Evolutionary conservation across 2,329 filamentous ascomycete species (phyloP).

Genomic region (Fusarium chuoi): DNA sequence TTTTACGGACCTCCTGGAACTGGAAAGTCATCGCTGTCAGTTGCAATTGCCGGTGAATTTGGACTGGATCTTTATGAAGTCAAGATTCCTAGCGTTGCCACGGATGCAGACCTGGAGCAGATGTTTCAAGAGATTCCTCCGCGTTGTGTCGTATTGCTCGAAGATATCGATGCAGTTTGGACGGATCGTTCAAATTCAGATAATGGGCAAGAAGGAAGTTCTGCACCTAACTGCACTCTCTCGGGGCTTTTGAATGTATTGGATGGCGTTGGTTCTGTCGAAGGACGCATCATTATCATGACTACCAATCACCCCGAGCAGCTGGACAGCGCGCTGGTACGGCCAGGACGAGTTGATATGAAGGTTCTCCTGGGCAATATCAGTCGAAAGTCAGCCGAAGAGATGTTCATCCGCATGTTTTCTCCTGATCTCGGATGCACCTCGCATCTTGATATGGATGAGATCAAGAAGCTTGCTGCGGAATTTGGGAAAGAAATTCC

Average conservation of each 20-base stretch:
- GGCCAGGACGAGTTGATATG: slow-evolving; percentile 74
- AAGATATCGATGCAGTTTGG: slow-evolving; percentile 63
- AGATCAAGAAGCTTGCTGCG: slow-evolving; percentile 58
- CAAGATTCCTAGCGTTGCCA: slow-evolving; percentile 60
- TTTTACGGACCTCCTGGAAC: slow-evolving; percentile 73
- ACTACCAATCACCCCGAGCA: slow-evolving; percentile 75
- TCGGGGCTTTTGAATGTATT: slow-evolving; percentile 76
- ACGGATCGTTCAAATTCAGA: slow-evolving; percentile 39
- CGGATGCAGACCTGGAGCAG: slow-evolving; percentile 60
- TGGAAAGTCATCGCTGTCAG: slow-evolving; percentile 67
- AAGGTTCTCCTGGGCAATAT: slow-evolving; percentile 67
- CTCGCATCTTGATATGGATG: slow-evolving; percentile 38
- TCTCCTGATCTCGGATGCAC: slow-evolving; percentile 47
- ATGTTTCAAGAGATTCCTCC: slow-evolving; percentile 64
- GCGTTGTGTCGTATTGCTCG: slow-evolving; percentile 64
- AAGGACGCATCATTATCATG: slow-evolving; percentile 79
- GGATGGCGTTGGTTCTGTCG: slow-evolving; percentile 75
- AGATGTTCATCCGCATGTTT: slow-evolving; percentile 62
- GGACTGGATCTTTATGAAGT: slow-evolving; percentile 62
- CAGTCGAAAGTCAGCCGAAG: slow-evolving; percentile 53
- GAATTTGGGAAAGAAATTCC: slow-evolving; percentile 66
- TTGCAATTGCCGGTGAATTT: slow-evolving; percentile 62
- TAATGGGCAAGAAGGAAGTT: slow-evolving; percentile 29
- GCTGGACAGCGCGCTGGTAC: slow-evolving; percentile 71
- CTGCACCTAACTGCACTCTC: slow-evolving; percentile 57